phyloP scores from a whole-genome alignment of 768 basidiomycete species.

The Rhodocollybia butyracea region DNA sequence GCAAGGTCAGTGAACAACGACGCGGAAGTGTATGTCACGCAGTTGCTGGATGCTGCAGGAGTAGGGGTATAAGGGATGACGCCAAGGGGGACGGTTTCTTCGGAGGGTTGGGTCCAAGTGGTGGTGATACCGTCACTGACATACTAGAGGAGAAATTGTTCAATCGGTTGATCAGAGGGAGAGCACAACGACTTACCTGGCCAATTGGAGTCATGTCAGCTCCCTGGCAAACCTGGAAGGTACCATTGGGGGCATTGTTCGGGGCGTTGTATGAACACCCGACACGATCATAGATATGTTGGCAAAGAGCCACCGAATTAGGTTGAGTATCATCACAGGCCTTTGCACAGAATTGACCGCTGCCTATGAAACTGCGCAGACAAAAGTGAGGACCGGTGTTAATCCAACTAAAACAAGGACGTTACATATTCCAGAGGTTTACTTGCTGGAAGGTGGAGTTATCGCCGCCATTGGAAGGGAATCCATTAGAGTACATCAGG shows the following conservation, averaged over 20 bases:
- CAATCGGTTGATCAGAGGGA: too few species aligned
- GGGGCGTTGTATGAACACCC: constrained; percentile 58
- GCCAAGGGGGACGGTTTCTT: constrained; percentile 14
- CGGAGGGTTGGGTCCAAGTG: constrained; percentile 23
- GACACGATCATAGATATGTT: constrained; percentile 44
- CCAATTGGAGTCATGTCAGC: constrained; percentile 47
- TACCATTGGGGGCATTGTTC: constrained; percentile 36
- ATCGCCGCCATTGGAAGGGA: constrained; percentile 30
- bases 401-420: neutral
- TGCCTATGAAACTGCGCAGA: constrained; percentile 48
- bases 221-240: constrained; percentile 47
- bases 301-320: constrained; percentile 35
- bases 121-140: constrained; percentile 26
- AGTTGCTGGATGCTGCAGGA: constrained; percentile 18
- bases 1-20: constrained; percentile 16
- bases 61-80: constrained; percentile 24
- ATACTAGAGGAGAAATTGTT: too few species aligned
- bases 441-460: constrained; percentile 39
- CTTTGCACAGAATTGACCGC: constrained; percentile 47
- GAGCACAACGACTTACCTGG: too few species aligned
- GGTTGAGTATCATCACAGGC: constrained; percentile 45
- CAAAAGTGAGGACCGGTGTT: neutral
- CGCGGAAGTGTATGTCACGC: constrained; percentile 13
- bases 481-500: constrained; percentile 45
- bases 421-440: constrained; percentile 47